Base-by-base conservation (phyloP, 2,329 filamentous ascomycete genomes). In the Dothideomycetes sp. region DNA sequence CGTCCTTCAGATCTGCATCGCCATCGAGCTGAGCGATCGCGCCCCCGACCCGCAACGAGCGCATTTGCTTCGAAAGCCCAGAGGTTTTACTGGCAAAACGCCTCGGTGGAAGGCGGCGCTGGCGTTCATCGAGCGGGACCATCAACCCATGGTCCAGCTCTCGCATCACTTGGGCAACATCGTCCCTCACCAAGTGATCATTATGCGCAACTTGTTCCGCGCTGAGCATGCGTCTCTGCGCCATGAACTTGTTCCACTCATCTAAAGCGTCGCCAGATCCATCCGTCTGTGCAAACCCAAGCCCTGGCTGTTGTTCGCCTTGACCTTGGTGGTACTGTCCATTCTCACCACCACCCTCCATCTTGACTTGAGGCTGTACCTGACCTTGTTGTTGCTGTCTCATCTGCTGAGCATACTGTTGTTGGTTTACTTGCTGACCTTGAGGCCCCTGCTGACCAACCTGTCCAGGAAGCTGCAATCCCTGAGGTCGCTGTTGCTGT, bases 131-230 rank as follows among this genome's bases (percentile, higher is more conserved):
- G 9, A 87, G 67, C 2, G 84, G 79, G 14, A 87, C 58, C 81
- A 88, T 85, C 42, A 88, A 63, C 5, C 84, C 84, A 36, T 78
- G 84, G 55, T 88, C 80, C 67, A 86, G 80, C 47, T 69, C 67
- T 56, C 74, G 77, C 7, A 79, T 79, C 48, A 73, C 71, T 34
- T 75, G 72, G 38, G 76, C 70, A 45, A 88, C 77, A 49, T 80
- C 76, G 37, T 72, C 67, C 48, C 83, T 81, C 50, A 89, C 74
- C 54, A 83, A 65, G 34, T 69, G 64, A 53, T 89, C 83, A 44
- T 85, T 63, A 72, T 71, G 61, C 69, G 73, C 19, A 62, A 63
- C 35, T 68, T 63, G 46, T 31, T 60, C 53, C 10, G 73, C 68
- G 5, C 74, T 76, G 29, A 69, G 60, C 3, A 69, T 65, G 42